A percentile compares a stretch with the other conserved stretches of the same genome.
phyloP scores from a whole-genome alignment of 1,284 basidiomycete genomes.

The Cyathus olla region DNA sequence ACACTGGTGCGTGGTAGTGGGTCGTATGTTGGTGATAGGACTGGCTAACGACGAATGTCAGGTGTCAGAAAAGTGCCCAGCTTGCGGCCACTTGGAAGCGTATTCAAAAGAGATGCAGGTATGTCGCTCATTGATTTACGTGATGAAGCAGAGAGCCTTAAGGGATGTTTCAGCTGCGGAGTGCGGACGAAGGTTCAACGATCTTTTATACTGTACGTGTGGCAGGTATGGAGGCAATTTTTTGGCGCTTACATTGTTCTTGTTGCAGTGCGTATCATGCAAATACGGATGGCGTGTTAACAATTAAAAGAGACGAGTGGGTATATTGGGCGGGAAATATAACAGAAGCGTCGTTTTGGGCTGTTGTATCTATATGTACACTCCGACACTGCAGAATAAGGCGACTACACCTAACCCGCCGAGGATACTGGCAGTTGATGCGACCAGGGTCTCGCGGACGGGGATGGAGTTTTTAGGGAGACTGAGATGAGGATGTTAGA shows the following conservation, averaged over 20 bases:
- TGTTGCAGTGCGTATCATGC: slow-evolving; percentile 72
- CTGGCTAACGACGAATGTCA: slow-evolving; percentile 40
- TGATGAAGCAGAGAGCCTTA: slow-evolving; percentile 8
- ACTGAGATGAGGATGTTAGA: slow-evolving; percentile 47
- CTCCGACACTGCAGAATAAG: slow-evolving; percentile 88
- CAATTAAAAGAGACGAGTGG: slow-evolving; percentile 70
- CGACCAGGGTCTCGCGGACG: slow-evolving; percentile 76
- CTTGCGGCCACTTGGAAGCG: slow-evolving; percentile 87
- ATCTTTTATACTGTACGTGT: slow-evolving; percentile 80
- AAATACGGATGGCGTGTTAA: slow-evolving; percentile 84
- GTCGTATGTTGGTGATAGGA: no score
- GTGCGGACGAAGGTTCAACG: slow-evolving; percentile 92
- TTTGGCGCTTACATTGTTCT: neutral
- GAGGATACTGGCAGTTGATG: slow-evolving; percentile 78
- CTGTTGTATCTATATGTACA: slow-evolving; percentile 71
- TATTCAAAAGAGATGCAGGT: slow-evolving; percentile 86
- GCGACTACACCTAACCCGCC: slow-evolving; percentile 90
- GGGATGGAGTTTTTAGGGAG: slow-evolving; percentile 79
- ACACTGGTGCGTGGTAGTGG: slow-evolving; percentile 64
- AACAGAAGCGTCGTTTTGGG: neutral
- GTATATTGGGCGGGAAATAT: neutral
- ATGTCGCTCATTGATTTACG: slow-evolving; percentile 26
- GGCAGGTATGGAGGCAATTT: neutral
- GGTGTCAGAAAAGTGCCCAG: slow-evolving; percentile 94
- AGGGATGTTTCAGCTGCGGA: slow-evolving; percentile 68